Evolutionary conservation across 2,329 filamentous ascomycete species (phyloP).

Genomic region (Trichothecium roseum): DNA sequence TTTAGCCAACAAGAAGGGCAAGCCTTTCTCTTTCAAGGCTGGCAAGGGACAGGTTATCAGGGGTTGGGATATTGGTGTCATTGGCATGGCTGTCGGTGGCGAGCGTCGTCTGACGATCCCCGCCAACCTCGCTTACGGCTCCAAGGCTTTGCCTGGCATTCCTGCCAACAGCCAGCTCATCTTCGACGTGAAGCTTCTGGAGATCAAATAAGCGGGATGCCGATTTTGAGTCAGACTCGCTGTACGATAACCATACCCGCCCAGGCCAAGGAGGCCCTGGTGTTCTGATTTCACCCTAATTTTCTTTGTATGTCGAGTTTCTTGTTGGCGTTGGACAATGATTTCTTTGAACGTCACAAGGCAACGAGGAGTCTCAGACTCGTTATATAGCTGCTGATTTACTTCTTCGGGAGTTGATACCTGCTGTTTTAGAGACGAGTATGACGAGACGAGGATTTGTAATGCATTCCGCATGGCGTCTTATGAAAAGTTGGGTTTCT

Average conservation of each 20-base stretch:
- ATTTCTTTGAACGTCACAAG: background rate
- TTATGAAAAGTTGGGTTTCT: conserved; percentile 4
- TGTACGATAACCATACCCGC: background rate
- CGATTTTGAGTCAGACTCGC: background rate
- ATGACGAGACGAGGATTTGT: conserved; percentile 39
- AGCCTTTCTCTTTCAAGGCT: conserved; percentile 93
- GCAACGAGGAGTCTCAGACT: conserved; percentile 5
- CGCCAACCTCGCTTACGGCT: conserved; percentile 79
- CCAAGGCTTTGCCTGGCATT: conserved; percentile 71
- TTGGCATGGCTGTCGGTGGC: conserved; percentile 85
- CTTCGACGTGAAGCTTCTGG: conserved; percentile 83
- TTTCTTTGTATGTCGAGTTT: background rate
- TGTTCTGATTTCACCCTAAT: background rate
- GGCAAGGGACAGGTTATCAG: conserved; percentile 95
- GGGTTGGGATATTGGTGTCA: conserved; percentile 93
- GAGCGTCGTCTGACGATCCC: conserved; percentile 92
- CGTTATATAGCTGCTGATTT: background rate
- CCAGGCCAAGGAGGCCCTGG: background rate
- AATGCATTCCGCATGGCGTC: conserved; percentile 39
- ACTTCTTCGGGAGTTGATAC: background rate
- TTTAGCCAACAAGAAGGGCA: conserved; percentile 94
- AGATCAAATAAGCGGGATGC: conserved; percentile 57
- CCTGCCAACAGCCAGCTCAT: conserved; percentile 82
- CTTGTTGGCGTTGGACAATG: background rate
- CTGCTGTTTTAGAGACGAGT: conserved; percentile 14